A percentile compares a stretch with the other conserved stretches of the same genome.
These are phyloP conservation scores for Suillus subalutaceus DNA, from an alignment of 768 basidiomycete species.

Conservation along the genomic window DNA sequence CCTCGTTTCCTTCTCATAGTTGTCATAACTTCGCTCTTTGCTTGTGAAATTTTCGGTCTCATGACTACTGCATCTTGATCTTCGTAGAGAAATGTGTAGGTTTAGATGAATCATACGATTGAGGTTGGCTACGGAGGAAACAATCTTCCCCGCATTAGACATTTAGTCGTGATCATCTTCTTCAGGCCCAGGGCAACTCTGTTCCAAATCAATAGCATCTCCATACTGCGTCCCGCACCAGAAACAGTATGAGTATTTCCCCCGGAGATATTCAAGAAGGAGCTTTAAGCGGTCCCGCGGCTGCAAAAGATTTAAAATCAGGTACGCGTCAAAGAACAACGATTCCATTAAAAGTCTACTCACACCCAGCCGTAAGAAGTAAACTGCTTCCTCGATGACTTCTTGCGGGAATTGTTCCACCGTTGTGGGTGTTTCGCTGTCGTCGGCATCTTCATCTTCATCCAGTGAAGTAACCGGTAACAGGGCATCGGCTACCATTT, in stretches of 20 bases:
- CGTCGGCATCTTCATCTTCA: slow-evolving; percentile 38
- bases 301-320: slow-evolving; percentile 40
- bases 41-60: slow-evolving; percentile 24
- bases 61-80: slow-evolving; percentile 7
- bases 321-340: slow-evolving; percentile 15
- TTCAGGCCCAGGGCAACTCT: slow-evolving; percentile 70
- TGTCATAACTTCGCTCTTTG: slow-evolving; percentile 15
- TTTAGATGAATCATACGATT: neutral
- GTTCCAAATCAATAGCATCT: slow-evolving; percentile 57
- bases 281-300: slow-evolving; percentile 68
- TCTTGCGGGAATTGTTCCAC: slow-evolving; percentile 50
- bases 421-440: slow-evolving; percentile 23
- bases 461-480: slow-evolving; percentile 46
- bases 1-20: slow-evolving; percentile 15
- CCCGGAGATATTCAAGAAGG: slow-evolving; percentile 74
- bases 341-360: slow-evolving; percentile 20
- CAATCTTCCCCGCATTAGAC: neutral
- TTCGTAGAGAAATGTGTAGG: neutral
- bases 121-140: slow-evolving; percentile 1
- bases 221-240: slow-evolving; percentile 86
- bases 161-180: slow-evolving; percentile 81
- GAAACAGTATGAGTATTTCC: slow-evolving; percentile 77
- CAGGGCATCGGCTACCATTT: slow-evolving; percentile 78
- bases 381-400: slow-evolving; percentile 63
- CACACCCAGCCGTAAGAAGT: slow-evolving; percentile 71